A percentile compares a stretch with the other conserved stretches of the same genome.
These are phyloP conservation scores for Dicorynia guianensis DNA, from an alignment of 306 rosid species.

Conservation along the genomic window DNA sequence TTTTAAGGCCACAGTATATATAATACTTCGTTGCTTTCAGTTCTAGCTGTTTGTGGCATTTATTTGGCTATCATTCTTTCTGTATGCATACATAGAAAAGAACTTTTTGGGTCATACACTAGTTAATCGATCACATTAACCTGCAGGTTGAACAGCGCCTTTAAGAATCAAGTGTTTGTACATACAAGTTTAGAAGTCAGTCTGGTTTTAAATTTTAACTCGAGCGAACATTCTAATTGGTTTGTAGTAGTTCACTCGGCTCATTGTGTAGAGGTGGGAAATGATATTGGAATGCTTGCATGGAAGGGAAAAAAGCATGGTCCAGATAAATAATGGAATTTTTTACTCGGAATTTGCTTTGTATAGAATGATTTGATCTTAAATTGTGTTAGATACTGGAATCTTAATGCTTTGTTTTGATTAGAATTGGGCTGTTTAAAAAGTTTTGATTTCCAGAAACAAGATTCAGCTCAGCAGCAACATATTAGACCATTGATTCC, in stretches of 20 bases:
- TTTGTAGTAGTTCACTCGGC: slow-evolving; percentile 47
- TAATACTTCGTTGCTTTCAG: background rate
- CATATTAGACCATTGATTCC: too few species aligned
- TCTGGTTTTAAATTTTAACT: slow-evolving; percentile 32
- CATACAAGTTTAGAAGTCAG: slow-evolving; percentile 18
- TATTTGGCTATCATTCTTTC: too few species aligned
- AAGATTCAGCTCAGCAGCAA: too few species aligned
- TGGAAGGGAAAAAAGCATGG: background rate
- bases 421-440: too few species aligned
- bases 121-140: background rate
- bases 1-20: background rate
- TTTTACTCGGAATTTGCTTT: background rate
- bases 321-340: slow-evolving; percentile 7
- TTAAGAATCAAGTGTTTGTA: too few species aligned
- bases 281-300: slow-evolving; percentile 46
- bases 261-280: slow-evolving; percentile 40
- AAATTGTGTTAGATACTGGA: background rate
- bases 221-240: slow-evolving; percentile 39
- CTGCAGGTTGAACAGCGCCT: too few species aligned
- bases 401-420: too few species aligned
- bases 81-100: too few species aligned
- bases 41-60: background rate
- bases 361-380: background rate
- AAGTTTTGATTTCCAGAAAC: too few species aligned
- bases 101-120: background rate